Evolutionary conservation across 2,329 filamentous ascomycete genomes (phyloP), one percentile per base, ranked within the genome.

Genomic region (Colletotrichum lini): DNA sequence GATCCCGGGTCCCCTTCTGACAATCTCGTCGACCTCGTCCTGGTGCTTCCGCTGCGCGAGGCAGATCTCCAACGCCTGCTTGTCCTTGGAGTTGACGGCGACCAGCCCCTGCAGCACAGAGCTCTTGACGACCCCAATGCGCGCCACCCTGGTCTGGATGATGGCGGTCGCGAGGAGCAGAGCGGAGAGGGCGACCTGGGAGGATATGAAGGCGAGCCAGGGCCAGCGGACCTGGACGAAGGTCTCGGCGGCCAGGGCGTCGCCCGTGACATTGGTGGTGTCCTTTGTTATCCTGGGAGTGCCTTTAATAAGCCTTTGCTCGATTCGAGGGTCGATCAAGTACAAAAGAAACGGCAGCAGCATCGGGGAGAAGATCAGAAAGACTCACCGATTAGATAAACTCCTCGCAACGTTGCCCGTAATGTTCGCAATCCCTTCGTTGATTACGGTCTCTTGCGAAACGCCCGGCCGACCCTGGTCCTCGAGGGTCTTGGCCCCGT

Each of bases 61-160:
- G 5, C 15, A 18, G 12, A 52, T 52, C 2, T 65, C 44, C 10
- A 68, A 10, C 2, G 30, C 10, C 3, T 58, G 21, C n/a, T 44
- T 68, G 26, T 68, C 52, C 12, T 18, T 54, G 5, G 60, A 18
- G 12, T 58, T 21, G 18, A 58, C 45, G 12, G 60, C 66, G 1
- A 68, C 47, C 9, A 58, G 44, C 7, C 44, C 45, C 23, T 53
- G 60, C 16, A 65, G 35, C 23, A 23, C 52, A 4, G 59, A 65
- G 53, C 67, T 75, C 59, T 76, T 75, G 7, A 75, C 71, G 15
- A 75, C 65, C 10, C 72, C 74, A 2, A 76, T 62, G 7, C 57
- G 71, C 18, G 73, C 50, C 10, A 26, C 16, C 15, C 47, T 60
- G 1, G 73, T 72, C 16, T 70, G 49, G 16, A 68, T 18, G 15